Base-by-base conservation (phyloP, 345 rosid species). In the Gossypium mustelinum region DNA sequence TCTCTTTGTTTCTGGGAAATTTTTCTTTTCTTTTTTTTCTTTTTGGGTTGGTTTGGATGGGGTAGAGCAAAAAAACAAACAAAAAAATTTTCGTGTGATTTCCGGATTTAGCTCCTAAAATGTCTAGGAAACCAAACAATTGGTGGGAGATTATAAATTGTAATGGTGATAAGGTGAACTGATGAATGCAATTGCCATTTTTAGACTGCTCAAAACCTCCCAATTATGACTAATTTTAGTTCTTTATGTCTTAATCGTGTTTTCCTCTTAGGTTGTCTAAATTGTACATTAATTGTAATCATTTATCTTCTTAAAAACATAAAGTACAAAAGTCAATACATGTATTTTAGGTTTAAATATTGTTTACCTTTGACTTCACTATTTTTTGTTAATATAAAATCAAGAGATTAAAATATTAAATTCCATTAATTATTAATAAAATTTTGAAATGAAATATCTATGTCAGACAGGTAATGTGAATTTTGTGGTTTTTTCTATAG, bases 91-190 rank as follows among this genome's bases (percentile, higher is more conserved):
- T 77, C 77, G 77, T 48, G 63, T 79, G 85, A 75, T 79, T 75
- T 80, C 92, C 97, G 84, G 75, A 72, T 81, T 82, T 78, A 77
- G 81, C 86, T 90, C 89, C 92, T 86, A 79, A 77, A 87, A 86
- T 83, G 75, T 43, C 86, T 87, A 84, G 73, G 79, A 78, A 74
- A 80, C 93, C 98, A 82, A 84, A 89, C 94, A 91, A 63, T 83
- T 89, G 92, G 92, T 81, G 81, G 87, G 81, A 76, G 74, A 76
- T 51, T 58, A 79, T 73, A 71, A 60, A 34, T 34, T 34, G 6
- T 34, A 34, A 50, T 8, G 12, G 60, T 11, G 12, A 9, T 9
- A 11, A 3, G 72, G 72, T 73, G 60, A n/a, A 57, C 62, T 11
- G 73, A 68, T 79, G 62, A 57, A 57, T 22, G 82, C 58, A 34